Conservation (phyloP, 108 stramenopile genomes). For the Nitzschia sp. region DNA sequence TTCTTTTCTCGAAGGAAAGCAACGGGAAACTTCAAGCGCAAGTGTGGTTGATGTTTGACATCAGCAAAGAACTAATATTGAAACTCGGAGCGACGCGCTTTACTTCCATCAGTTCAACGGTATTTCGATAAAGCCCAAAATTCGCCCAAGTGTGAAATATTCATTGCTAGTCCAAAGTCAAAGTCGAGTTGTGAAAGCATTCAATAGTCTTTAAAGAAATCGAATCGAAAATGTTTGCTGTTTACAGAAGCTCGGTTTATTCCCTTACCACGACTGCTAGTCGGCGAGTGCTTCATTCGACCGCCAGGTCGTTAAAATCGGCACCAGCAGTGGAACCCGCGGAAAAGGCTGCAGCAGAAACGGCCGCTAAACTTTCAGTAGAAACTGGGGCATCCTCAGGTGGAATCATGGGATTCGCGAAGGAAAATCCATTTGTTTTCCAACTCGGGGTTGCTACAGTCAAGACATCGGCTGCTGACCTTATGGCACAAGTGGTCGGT, state of each 20-base stretch:
- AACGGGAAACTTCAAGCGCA: too few species aligned
- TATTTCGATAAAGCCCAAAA: too few species aligned
- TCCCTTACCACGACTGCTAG: constrained; percentile 22
- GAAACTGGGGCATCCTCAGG: constrained; percentile 9
- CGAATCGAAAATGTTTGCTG: constrained; percentile 19
- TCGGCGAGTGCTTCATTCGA: constrained; percentile 33
- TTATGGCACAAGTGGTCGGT: constrained; percentile 82
- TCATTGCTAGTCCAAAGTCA: too few species aligned
- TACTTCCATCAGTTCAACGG: too few species aligned
- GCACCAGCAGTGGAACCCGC: constrained; percentile 10
- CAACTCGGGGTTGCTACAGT: constrained; percentile 80
- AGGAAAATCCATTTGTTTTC: constrained; percentile 77
- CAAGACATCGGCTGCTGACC: constrained; percentile 84
- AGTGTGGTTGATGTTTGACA: too few species aligned
- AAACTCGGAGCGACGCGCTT: too few species aligned
- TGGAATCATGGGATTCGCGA: constrained; percentile 45
- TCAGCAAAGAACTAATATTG: too few species aligned
- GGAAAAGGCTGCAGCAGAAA: constrained; percentile 2
- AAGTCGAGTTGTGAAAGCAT: too few species aligned
- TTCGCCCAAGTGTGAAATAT: too few species aligned
- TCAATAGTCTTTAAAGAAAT: too few species aligned
- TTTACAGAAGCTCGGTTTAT: constrained; percentile 22
- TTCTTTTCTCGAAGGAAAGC: too few species aligned
- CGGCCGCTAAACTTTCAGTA: not conserved
- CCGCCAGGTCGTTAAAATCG: constrained; percentile 25